Evolutionary conservation across 495 filamentous ascomycete genomes (phyloP), one percentile per base, ranked within the genome.

Genomic region (Aspergillus saccharolyticus): DNA sequence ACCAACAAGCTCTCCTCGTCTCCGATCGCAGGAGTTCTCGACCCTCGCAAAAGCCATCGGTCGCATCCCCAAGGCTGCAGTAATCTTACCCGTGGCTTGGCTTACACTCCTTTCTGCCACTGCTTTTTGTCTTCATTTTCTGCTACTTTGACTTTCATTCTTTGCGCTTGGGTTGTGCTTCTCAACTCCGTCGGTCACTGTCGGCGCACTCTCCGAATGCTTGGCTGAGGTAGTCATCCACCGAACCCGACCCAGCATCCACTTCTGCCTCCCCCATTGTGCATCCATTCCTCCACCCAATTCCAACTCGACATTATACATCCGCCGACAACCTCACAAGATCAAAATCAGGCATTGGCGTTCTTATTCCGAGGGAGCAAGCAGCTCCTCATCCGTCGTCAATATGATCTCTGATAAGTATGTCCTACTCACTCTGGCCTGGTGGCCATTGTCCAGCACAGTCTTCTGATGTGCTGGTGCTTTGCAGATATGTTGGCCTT

Each of bases 361-460:
- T 62, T 61, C 61, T 63, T 68, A 67, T 55, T 61, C 48, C 63
- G 60, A 68, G 74, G 33, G 76, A 71, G 74, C 76, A 66, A 48
- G 62, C 58, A 63, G 76, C 74, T 77, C 73, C 76, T 73, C 49
- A n/a, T 53, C 62, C 48, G 57, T 54, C 64, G 69, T 73, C 70
- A 86, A 74, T 63, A 91, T 89, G 84, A 58, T 93, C 71, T 87
- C 90, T 75, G 90, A 95, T 70, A 95, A 94, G 90, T 95, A 88
- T 63, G 87, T 48, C 20, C 50, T 50, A 17, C 46, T 45, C 52
- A 7, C 42, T 20, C n/a, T 7, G 21, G 44, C 24, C 15, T 46
- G 46, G 19, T n/a, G 17, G 55, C 58, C 54, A 39, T 39, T 50
- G 54, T 50, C 58, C 58, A 42, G 22, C 53, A 54, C 44, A 44